Evolutionary conservation across 306 rosid genomes (phyloP).

Genomic region (Luffa acutangula): DNA sequence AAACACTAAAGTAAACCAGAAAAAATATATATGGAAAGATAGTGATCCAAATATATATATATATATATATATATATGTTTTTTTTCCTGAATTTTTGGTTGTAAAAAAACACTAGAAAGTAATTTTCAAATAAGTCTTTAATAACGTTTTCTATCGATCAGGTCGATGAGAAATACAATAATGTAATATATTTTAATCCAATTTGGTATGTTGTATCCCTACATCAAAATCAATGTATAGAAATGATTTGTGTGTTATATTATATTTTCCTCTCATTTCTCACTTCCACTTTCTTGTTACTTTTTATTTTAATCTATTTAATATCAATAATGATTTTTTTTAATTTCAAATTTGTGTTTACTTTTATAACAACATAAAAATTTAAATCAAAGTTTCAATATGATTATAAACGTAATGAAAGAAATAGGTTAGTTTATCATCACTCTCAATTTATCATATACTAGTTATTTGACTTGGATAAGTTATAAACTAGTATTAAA

Average conservation of each 20-base stretch:
- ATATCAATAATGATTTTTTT: no score
- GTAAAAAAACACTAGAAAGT: background rate
- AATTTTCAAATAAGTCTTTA: background rate
- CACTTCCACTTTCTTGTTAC: background rate
- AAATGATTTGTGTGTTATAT: no score
- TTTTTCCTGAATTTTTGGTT: background rate
- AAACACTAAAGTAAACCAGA: no score
- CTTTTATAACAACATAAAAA: no score
- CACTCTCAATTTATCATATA: no score
- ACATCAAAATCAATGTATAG: background rate
- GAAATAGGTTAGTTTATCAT: no score
- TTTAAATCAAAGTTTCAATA: no score
- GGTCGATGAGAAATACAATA: background rate
- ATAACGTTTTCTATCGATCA: background rate
- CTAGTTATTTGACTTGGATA: no score
- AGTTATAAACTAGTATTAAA: no score
- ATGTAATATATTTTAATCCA: background rate
- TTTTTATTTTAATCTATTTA: no score
- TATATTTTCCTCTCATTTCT: background rate
- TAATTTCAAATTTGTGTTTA: no score
- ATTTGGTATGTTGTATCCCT: background rate
- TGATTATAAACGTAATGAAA: no score
- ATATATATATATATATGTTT: background rate
- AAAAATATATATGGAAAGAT: background rate
- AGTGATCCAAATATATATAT: background rate